Evolutionary conservation across 306 rosid genomes (phyloP).

Genomic region (Rosa persica): DNA sequence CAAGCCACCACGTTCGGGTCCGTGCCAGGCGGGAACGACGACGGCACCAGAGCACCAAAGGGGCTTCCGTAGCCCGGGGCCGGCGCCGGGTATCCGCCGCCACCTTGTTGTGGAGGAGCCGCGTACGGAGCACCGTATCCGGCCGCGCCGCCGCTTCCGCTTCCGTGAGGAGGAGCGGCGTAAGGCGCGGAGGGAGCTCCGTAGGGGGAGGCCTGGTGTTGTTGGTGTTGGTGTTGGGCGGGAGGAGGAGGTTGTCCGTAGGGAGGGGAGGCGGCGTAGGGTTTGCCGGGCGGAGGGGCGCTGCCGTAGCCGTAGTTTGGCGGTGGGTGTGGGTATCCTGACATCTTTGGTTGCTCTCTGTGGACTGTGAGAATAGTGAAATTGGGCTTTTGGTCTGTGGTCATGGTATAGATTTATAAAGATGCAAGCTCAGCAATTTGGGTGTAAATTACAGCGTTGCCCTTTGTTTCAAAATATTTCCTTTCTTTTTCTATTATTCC

Average conservation of each 20-base stretch:
- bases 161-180: constrained; percentile 20
- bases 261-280: constrained; percentile 31
- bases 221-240: constrained; percentile 7
- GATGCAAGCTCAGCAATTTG: too few relatives aligned
- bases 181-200: constrained; percentile 22
- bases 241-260: constrained; percentile 18
- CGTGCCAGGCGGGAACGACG: constrained; percentile 86
- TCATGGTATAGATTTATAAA: too few relatives aligned
- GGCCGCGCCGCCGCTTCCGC: not conserved
- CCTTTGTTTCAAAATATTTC: not conserved
- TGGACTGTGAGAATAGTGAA: not conserved
- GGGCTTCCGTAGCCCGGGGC: constrained; percentile 45
- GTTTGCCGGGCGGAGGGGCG: constrained; percentile 29
- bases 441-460: not conserved
- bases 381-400: not conserved
- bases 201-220: constrained; percentile 17
- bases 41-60: constrained; percentile 73
- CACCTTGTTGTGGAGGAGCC: constrained; percentile 41
- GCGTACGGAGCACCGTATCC: constrained; percentile 19
- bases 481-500: not conserved
- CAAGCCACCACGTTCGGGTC: constrained; percentile 83
- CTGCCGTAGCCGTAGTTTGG: constrained; percentile 45
- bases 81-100: constrained; percentile 45
- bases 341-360: constrained; percentile 27
- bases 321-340: constrained; percentile 51